Base-by-base conservation (phyloP, 2,329 filamentous ascomycete genomes). In the Phaeoacremonium minimum region DNA sequence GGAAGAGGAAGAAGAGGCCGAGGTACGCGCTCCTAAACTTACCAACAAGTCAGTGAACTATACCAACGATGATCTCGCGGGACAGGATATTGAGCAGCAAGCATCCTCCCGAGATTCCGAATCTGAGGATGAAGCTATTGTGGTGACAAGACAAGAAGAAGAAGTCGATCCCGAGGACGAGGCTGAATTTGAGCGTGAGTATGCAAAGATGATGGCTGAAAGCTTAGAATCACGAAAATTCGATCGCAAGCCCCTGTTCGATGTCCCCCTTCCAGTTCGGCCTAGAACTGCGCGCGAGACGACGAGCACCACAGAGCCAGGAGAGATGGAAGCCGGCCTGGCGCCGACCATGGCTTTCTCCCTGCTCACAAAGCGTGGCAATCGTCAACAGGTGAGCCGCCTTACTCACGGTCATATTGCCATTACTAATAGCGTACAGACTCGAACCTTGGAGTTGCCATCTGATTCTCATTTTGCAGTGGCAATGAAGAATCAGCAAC, bases 181-280 rank as follows among this genome's bases (percentile, higher is more conserved):
- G 54, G 93, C 91, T 6, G 93, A 98, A 29, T 98, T 98, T 57
- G 94, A 98, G 56, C 87, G 91, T 50, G 93, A 97, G 62, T 93
- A 95, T 59, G 90, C 93, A 26, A 96, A 95, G 62, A 86, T 98
- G 79, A 97, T 98, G 91, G 79, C 90, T 34, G 93, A 98, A 61
- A 96, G 91, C 64, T 69, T 95, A 51, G 93, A 98, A 49, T 94
- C 91, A 5, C 81, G 93, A 50, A 96, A 95, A 52, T 95, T 95
- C 49, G 93, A 98, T 55, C 86, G 93, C 44, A 96, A 95, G 63
- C 81, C 87, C 18, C 75, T 93, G 35, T 96, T 98, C 53, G 94
- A 98, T 57, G 87, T 97, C n/a, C 89, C 94, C 2, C 67, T 98
- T n/a, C 93, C 93, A 1, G 90, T 98, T 64, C 85, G 88, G 38